Base-by-base conservation (phyloP, 2,329 filamentous ascomycete species). In the Tolypocladium capitatum region DNA sequence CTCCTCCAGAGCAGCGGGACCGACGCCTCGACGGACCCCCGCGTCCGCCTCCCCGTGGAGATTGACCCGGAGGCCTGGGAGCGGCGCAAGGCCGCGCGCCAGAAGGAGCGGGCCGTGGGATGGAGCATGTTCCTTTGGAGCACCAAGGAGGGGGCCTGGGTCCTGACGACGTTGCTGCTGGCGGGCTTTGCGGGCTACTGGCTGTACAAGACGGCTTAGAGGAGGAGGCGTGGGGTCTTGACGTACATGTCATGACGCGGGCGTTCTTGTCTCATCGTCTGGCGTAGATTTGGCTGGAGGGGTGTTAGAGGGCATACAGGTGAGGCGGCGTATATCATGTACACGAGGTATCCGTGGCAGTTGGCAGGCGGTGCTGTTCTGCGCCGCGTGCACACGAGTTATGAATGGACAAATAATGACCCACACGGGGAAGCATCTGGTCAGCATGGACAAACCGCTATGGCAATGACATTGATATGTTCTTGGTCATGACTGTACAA, bases 21-120 rank as follows among this genome's bases (percentile, higher is more conserved):
- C 16, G 30, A 43, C 20, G 53, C 59, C 35, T 59, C 55, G 46
- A 46, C 52, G 24, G 72, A 76, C 48, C 72, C 72, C 3, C 64
- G 73, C 3, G 56, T 66, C 5, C 61, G 58, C 27, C 62, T 78
- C 31, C 76, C 75, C 1, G 66, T 74, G 13, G 67, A 74, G 42
- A 68, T 80, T 43, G 74, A 80, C 52, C 67, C 71, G 2, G 70
- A 76, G 51, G 70, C 75, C 2, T 79, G 76, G 74, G 68, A 70
- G 41, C 66, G 74, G 47, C 67, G 76, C 27, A 64, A 62, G 18
- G 65, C 65, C 10, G 74, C 71, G 20, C 61, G 73, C 45, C 60
- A 63, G 51, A 67, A 64, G 51, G 74, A 76, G 59, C 52, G 70
- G 27, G 55, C 73, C 43, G 69, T 73, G 2, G 76, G 76, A 8